phyloP scores from a whole-genome alignment of 2,329 filamentous ascomycete genomes.

The Fusarium vanettenii region DNA sequence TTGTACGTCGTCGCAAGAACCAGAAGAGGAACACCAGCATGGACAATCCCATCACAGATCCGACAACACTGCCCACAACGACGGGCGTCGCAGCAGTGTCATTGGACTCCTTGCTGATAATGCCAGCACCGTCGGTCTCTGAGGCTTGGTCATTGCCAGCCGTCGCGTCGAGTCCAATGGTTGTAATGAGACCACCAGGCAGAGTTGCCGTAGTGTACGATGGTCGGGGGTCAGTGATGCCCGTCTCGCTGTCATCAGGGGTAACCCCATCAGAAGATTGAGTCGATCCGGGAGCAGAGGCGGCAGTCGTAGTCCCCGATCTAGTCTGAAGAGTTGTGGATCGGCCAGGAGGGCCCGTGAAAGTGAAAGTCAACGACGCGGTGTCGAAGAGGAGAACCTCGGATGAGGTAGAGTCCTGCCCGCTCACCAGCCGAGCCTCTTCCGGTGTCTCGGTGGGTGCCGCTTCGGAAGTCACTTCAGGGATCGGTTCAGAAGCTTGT shows the following conservation, averaged over 20 bases:
- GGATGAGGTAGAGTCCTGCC: constrained; percentile 13
- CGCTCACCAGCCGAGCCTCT: constrained; percentile 8
- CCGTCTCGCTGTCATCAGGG: constrained; percentile 22
- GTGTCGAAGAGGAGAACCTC: constrained; percentile 34
- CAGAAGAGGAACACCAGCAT: constrained; percentile 62
- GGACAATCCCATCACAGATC: constrained; percentile 56
- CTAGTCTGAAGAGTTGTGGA: constrained; percentile 37
- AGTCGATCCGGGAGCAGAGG: constrained; percentile 28
- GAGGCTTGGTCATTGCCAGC: constrained; percentile 33
- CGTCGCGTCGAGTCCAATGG: constrained; percentile 34
- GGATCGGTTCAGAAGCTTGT: neutral
- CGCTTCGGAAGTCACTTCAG: neutral
- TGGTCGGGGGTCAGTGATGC: constrained; percentile 22
- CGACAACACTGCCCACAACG: constrained; percentile 64
- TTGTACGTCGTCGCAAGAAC: constrained; percentile 58
- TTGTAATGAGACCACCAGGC: constrained; percentile 32
- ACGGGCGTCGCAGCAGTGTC: constrained; percentile 45
- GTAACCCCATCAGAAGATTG: constrained; percentile 25
- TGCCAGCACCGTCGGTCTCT: constrained; percentile 25
- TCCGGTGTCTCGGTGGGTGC: constrained; percentile 14
- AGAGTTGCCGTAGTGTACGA: constrained; percentile 36
- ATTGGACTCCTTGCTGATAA: constrained; percentile 16
- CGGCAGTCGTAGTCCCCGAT: constrained; percentile 24
- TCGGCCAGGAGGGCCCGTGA: constrained; percentile 21
- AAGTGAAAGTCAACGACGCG: constrained; percentile 34